Evolutionary conservation across 2,329 filamentous ascomycete genomes (phyloP).

Genomic region (Cephalotrichum gorgonifer): DNA sequence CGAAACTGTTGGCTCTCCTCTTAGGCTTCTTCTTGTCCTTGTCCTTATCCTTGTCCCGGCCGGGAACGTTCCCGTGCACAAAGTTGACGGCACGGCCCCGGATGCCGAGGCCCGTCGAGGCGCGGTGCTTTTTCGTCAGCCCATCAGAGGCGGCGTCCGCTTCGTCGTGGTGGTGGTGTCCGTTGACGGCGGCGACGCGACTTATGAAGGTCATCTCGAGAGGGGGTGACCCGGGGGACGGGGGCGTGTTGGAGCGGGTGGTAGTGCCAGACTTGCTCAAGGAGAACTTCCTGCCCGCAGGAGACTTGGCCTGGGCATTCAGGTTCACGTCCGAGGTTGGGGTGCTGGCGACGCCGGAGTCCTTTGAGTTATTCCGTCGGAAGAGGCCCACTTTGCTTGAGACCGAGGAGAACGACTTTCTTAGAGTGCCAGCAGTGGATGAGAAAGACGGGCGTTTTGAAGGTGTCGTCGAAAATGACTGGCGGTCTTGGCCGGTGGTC

Average conservation of each 20-base stretch:
- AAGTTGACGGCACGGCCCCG: constrained; percentile 39
- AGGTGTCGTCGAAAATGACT: not conserved
- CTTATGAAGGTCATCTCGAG: constrained; percentile 27
- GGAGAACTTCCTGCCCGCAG: constrained; percentile 30
- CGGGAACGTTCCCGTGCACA: constrained; percentile 17
- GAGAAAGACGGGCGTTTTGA: constrained; percentile 2
- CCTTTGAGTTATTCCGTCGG: not conserved
- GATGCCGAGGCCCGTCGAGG: constrained; percentile 38
- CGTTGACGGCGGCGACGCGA: constrained; percentile 9
- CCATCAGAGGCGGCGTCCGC: constrained; percentile 30
- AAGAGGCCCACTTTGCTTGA: not conserved
- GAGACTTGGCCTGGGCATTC: not conserved
- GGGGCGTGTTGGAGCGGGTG: constrained; percentile 37
- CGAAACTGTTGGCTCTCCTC: constrained; percentile 39
- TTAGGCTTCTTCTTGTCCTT: constrained; percentile 9
- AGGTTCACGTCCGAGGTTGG: constrained; percentile 1
- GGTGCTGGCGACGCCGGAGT: not conserved
- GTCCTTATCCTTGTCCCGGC: constrained; percentile 7
- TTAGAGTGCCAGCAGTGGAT: not conserved
- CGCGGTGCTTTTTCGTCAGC: constrained; percentile 39
- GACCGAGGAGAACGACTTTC: constrained; percentile 1
- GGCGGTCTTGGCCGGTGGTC: not conserved
- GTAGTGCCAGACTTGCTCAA: constrained; percentile 33
- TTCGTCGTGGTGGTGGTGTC: constrained; percentile 12
- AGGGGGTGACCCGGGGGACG: constrained; percentile 33